phyloP scores from a whole-genome alignment of 768 basidiomycete species.

The Favolaschia claudopus region DNA sequence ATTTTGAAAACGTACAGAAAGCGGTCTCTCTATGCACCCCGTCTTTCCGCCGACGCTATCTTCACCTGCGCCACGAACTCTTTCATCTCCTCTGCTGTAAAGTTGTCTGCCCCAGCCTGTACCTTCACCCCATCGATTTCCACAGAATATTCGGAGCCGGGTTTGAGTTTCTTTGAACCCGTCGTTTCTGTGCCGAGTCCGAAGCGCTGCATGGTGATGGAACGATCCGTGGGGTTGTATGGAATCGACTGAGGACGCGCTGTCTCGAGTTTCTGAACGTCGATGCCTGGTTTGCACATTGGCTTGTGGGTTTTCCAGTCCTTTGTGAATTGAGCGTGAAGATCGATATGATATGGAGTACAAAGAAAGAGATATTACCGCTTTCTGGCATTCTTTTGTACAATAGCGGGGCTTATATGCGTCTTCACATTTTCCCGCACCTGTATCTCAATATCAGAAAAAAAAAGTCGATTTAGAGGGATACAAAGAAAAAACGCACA shows the following conservation, averaged over 20 bases:
- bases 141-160: not conserved
- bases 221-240: not conserved
- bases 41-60: no score
- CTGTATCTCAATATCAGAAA: not conserved
- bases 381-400: conserved; percentile 11
- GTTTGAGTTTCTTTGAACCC: not conserved
- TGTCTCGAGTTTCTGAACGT: not conserved
- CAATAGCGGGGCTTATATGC: conserved; percentile 9
- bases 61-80: not conserved
- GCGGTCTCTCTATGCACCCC: no score
- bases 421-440: conserved; percentile 13
- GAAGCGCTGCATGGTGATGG: not conserved
- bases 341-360: not conserved
- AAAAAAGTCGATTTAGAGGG: no score
- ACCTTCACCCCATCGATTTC: conserved; percentile 5
- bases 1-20: no score
- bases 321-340: not conserved
- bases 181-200: not conserved
- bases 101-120: not conserved
- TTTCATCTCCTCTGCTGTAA: not conserved
- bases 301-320: conserved; percentile 8
- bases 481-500: no score
- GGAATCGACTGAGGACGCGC: not conserved
- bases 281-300: conserved; percentile 8
- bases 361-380: not conserved